Evolutionary conservation across 768 basidiomycete species (phyloP).

Genomic region (Obba rivulosa): DNA sequence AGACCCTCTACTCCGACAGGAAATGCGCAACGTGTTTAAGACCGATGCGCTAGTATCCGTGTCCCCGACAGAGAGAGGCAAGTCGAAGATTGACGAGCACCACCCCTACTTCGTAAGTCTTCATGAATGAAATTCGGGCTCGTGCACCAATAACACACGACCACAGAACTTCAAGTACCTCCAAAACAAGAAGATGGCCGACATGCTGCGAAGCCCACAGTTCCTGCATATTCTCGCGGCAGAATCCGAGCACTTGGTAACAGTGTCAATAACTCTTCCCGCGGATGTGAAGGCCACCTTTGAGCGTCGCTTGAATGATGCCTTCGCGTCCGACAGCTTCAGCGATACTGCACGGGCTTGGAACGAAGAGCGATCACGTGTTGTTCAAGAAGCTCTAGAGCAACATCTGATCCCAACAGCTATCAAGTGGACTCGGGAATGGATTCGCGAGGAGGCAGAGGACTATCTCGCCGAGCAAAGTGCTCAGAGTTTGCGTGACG

Average conservation of each 20-base stretch:
- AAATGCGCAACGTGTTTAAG: constrained; percentile 72
- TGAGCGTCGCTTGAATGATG: constrained; percentile 69
- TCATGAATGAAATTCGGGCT: no score
- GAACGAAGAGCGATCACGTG: constrained; percentile 79
- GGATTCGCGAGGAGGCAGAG: constrained; percentile 85
- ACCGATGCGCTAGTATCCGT: constrained; percentile 72
- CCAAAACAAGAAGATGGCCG: constrained; percentile 63
- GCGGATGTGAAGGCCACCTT: constrained; percentile 58
- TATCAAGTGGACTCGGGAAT: constrained; percentile 85
- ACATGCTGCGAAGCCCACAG: constrained; percentile 68
- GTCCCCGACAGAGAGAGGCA: constrained; percentile 82
- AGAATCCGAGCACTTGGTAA: constrained; percentile 85
- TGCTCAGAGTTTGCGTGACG: constrained; percentile 63
- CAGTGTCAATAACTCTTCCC: constrained; percentile 63
- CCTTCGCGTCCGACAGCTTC: constrained; percentile 80
- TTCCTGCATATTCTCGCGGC: constrained; percentile 90
- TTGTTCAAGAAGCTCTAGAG: constrained; percentile 75
- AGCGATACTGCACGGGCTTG: constrained; percentile 83
- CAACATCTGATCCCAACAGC: constrained; percentile 81
- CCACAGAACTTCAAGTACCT: constrained; percentile 93
- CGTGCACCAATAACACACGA: background rate
- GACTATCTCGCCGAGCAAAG: constrained; percentile 71
- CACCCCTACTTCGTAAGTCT: constrained; percentile 64
- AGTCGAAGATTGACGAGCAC: constrained; percentile 68
- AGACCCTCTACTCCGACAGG: constrained; percentile 81